These are phyloP conservation scores for Hypholoma fasciculare DNA, from an alignment of 768 basidiomycete species.

Conservation along the genomic window DNA sequence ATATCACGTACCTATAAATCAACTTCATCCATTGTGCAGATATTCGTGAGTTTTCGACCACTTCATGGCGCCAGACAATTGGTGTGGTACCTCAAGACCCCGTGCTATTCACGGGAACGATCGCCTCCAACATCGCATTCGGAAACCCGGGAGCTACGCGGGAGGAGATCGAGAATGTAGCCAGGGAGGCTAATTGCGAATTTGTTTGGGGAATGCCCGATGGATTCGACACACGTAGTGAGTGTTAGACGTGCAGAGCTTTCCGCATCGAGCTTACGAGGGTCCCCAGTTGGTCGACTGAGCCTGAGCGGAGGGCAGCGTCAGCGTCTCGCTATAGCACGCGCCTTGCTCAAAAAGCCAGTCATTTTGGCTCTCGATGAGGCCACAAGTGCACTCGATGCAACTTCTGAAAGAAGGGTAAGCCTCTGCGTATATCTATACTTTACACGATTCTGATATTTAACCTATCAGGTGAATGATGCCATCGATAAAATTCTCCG, in stretches of 20 bases:
- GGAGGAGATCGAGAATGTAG: constrained; percentile 85
- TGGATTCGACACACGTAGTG: constrained; percentile 92
- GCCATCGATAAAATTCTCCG: constrained; percentile 87
- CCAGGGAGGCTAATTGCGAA: constrained; percentile 91
- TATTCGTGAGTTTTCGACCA: constrained; percentile 81
- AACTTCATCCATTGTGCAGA: constrained; percentile 42
- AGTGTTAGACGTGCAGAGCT: constrained; percentile 21
- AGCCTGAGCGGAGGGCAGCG: constrained; percentile 80
- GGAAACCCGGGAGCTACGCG: constrained; percentile 75
- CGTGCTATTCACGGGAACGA: constrained; percentile 88
- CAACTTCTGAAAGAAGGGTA: constrained; percentile 82
- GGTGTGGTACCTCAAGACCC: constrained; percentile 97
- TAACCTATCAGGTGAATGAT: constrained; percentile 65
- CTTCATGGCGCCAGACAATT: constrained; percentile 86
- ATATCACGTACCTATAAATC: not conserved
- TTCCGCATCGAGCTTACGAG: not conserved
- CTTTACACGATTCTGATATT: not conserved
- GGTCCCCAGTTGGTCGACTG: constrained; percentile 56
- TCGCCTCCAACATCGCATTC: constrained; percentile 93
- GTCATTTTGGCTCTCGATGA: constrained; percentile 88
- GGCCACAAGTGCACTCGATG: constrained; percentile 87
- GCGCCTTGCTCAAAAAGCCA: constrained; percentile 88
- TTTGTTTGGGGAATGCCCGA: constrained; percentile 94
- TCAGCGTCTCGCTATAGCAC: constrained; percentile 79
- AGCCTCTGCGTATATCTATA: constrained; percentile 14